These are phyloP conservation scores for Penicillium canariense DNA, from an alignment of 495 filamentous ascomycete species.

Conservation along the genomic window DNA sequence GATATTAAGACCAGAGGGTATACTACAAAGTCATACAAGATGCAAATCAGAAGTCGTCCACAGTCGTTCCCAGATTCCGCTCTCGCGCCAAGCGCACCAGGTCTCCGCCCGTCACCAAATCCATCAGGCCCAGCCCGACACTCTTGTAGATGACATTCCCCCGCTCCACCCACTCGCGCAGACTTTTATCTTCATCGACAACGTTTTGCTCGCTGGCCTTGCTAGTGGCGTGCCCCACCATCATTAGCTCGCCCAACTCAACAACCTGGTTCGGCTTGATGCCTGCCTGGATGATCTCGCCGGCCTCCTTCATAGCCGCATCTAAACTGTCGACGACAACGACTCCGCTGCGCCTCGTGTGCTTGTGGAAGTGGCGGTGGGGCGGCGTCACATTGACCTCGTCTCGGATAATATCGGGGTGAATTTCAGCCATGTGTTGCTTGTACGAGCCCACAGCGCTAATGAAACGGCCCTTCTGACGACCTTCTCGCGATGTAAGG, in stretches of 20 bases:
- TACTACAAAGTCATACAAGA: conserved; percentile 2
- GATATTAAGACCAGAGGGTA: not conserved
- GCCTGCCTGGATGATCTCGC: conserved; percentile 81
- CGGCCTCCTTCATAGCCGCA: conserved; percentile 78
- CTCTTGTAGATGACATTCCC: conserved; percentile 70
- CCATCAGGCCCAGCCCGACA: conserved; percentile 48
- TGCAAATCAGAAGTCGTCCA: conserved; percentile 52
- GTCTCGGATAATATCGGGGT: conserved; percentile 67
- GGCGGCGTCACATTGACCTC: conserved; percentile 56
- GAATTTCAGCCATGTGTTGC: conserved; percentile 80
- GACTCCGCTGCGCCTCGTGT: conserved; percentile 68
- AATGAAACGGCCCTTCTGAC: conserved; percentile 74
- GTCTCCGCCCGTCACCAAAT: conserved; percentile 66
- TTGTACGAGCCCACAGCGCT: conserved; percentile 83
- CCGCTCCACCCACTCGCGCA: conserved; percentile 67
- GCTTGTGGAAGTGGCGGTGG: conserved; percentile 65
- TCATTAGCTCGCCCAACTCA: conserved; percentile 82
- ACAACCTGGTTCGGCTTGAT: conserved; percentile 70
- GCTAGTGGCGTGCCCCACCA: conserved; percentile 56
- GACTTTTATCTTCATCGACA: conserved; percentile 50
- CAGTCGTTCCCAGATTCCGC: conserved; percentile 66
- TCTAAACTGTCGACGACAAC: conserved; percentile 81
- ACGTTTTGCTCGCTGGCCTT: conserved; percentile 32
- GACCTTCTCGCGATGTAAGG: conserved; percentile 65
- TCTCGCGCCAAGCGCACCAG: conserved; percentile 70